A percentile compares a stretch with the other conserved stretches of the same genome.
Evolutionary conservation across 2,329 filamentous ascomycete genomes (phyloP).

Genomic region (Aspergillus sojae): DNA sequence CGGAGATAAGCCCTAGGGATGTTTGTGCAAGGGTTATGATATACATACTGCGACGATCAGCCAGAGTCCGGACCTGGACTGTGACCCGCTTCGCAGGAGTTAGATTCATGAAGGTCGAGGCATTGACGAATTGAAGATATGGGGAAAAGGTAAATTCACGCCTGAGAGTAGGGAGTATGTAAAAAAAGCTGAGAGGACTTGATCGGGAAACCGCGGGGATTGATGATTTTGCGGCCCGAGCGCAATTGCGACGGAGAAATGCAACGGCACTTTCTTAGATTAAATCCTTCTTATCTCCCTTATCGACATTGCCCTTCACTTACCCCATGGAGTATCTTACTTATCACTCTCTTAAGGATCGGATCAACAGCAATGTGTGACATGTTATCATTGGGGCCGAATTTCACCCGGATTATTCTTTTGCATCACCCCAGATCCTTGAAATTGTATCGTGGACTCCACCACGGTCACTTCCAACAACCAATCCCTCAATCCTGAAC

Average conservation of each 20-base stretch:
- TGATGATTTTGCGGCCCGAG: constrained; percentile 24
- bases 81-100: constrained; percentile 41
- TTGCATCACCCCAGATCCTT: background rate
- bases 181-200: background rate
- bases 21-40: background rate
- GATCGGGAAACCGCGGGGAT: constrained; percentile 15
- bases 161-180: background rate
- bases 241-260: constrained; percentile 21
- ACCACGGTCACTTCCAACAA: background rate
- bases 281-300: constrained; percentile 9
- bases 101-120: constrained; percentile 42
- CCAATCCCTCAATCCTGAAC: background rate
- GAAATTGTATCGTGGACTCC: background rate
- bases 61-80: constrained; percentile 43
- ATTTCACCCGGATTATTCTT: too few relatives aligned
- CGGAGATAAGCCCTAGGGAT: constrained; percentile 20
- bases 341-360: background rate
- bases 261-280: constrained; percentile 19
- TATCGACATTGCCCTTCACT: background rate
- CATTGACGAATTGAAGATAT: constrained; percentile 20
- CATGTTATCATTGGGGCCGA: background rate
- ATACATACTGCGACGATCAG: constrained; percentile 41
- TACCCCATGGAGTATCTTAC: background rate
- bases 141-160: background rate
- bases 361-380: background rate